Percentiles rank a stretch among this genome's conserved stretches.
Conservation (phyloP, 2,329 filamentous ascomycete species). For the Coniochaeta pulveracea region DNA sequence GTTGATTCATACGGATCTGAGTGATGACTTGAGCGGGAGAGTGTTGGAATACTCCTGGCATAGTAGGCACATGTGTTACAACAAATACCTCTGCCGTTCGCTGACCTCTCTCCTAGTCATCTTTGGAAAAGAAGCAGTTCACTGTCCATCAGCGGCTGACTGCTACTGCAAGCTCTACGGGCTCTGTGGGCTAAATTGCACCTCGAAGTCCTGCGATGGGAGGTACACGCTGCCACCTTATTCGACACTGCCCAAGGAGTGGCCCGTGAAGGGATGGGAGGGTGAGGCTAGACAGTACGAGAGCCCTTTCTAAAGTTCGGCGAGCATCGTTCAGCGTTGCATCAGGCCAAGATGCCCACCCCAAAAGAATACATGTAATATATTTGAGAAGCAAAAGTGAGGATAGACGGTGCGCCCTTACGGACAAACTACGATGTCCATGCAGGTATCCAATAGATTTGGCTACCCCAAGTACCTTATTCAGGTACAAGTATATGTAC, state of each 20-base stretch:
- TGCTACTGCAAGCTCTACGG: constrained; percentile 61
- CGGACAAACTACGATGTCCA: too few species aligned
- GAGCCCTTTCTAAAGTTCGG: background rate
- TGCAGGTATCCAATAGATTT: too few species aligned
- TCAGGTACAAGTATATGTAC: too few species aligned
- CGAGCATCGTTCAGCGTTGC: too few species aligned
- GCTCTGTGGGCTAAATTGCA: constrained; percentile 36
- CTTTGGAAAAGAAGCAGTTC: constrained; percentile 43
- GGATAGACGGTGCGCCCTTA: too few species aligned
- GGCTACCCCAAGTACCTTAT: too few species aligned
- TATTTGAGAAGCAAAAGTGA: too few species aligned
- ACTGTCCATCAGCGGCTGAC: constrained; percentile 48
- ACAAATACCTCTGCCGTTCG: background rate
- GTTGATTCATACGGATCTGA: constrained; percentile 43
- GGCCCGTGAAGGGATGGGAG: constrained; percentile 47
- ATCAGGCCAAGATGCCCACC: too few species aligned
- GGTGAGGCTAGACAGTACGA: constrained; percentile 20
- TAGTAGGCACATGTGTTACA: constrained; percentile 28
- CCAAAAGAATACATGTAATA: too few species aligned
- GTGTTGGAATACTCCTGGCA: constrained; percentile 59
- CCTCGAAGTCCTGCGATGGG: constrained; percentile 35
- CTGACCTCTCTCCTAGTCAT: constrained; percentile 29
- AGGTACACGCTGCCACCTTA: constrained; percentile 49
- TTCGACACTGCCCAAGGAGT: constrained; percentile 46
- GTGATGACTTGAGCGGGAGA: constrained; percentile 43